These are phyloP conservation scores for Avena sativa DNA, from an alignment of 176 grass and related monocot genomes.

Conservation along the genomic window DNA sequence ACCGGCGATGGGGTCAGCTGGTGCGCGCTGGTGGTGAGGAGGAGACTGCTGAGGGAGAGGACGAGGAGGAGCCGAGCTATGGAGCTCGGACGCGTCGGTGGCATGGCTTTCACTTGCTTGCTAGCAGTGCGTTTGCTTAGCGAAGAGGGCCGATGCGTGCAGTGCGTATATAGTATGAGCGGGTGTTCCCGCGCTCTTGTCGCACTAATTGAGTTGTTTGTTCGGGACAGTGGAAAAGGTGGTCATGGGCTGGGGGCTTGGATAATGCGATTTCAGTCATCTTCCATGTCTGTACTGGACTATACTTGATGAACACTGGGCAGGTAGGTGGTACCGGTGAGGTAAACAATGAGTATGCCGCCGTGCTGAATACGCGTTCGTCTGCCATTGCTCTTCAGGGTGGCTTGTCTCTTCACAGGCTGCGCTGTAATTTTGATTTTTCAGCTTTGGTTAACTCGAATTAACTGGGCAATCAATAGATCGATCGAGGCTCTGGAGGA, in stretches of 20 bases:
- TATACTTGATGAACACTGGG: background rate
- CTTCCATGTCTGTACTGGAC: background rate
- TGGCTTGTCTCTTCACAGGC: too few relatives aligned
- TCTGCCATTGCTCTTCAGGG: background rate
- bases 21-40: conserved; percentile 39
- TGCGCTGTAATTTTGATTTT: too few relatives aligned
- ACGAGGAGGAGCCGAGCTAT: conserved; percentile 11
- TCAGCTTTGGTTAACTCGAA: too few relatives aligned
- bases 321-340: background rate
- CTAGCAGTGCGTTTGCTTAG: background rate
- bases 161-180: background rate
- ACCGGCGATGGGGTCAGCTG: background rate
- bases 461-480: too few relatives aligned
- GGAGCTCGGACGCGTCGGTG: conserved; percentile 17
- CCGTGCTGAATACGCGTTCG: background rate
- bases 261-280: background rate
- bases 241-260: background rate
- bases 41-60: background rate
- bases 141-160: too few relatives aligned
- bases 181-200: background rate
- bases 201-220: background rate
- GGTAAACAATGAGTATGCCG: background rate
- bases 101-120: conserved; percentile 13
- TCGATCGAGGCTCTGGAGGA: too few relatives aligned
- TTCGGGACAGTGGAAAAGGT: background rate